phyloP scores from a whole-genome alignment of 768 basidiomycete genomes.

The Trametes cubensis region DNA sequence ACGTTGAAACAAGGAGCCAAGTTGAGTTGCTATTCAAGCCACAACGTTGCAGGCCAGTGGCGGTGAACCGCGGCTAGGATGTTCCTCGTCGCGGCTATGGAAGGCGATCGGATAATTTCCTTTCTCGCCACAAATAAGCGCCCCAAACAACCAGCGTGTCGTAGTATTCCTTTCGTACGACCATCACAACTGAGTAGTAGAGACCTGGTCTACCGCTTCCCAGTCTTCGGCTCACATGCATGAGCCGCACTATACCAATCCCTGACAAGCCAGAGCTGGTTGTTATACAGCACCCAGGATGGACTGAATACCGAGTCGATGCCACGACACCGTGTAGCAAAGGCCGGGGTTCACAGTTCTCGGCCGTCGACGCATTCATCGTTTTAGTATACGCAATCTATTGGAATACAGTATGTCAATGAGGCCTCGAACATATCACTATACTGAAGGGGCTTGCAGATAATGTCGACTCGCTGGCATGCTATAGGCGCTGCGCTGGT shows the following conservation, averaged over 20 bases:
- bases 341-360: not conserved
- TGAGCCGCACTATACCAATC: conserved; percentile 43
- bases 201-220: not conserved
- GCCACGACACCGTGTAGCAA: conserved; percentile 33
- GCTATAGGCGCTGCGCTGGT: conserved; percentile 16
- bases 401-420: conserved; percentile 5
- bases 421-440: not conserved
- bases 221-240: conserved; percentile 24
- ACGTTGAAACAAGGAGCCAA: no score
- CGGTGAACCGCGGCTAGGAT: no score
- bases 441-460: not conserved
- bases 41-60: no score
- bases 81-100: no score
- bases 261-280: conserved; percentile 54
- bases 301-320: conserved; percentile 63
- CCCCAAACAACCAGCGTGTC: no score
- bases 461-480: not conserved
- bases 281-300: conserved; percentile 48
- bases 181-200: not conserved
- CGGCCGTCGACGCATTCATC: conserved; percentile 2
- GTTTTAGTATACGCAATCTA: not conserved
- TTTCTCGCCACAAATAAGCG: no score
- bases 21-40: no score
- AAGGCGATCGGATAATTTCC: no score
- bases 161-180: no score